Conservation (phyloP, 2,329 filamentous ascomycete genomes). For the Paraphoma chrysanthemicola region DNA sequence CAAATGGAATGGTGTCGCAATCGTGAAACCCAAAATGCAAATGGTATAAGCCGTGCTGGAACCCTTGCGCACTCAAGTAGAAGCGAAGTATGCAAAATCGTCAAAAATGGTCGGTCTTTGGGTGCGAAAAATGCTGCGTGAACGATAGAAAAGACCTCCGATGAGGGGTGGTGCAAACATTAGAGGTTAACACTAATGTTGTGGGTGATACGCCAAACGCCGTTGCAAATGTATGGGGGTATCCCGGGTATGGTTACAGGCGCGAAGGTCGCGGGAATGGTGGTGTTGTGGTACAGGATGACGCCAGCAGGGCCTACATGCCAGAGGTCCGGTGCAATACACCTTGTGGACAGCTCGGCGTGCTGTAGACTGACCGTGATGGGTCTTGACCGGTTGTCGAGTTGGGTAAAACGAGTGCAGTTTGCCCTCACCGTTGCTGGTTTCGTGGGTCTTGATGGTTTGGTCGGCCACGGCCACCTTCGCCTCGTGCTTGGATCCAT, state of each 20-base stretch:
- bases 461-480: slow-evolving; percentile 43
- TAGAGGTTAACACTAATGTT: slow-evolving; percentile 39
- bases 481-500: slow-evolving; percentile 46
- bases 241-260: slow-evolving; percentile 42
- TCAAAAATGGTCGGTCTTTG: slow-evolving; percentile 15
- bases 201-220: slow-evolving; percentile 41
- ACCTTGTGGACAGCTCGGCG: slow-evolving; percentile 17
- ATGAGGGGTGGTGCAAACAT: slow-evolving; percentile 40
- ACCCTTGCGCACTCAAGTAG: slow-evolving; percentile 19
- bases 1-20: slow-evolving; percentile 37
- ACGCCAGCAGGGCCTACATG: slow-evolving; percentile 19
- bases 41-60: slow-evolving; percentile 43
- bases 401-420: slow-evolving; percentile 2
- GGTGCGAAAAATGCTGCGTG: slow-evolving; percentile 28
- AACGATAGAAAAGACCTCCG: slow-evolving; percentile 34
- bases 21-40: slow-evolving; percentile 32
- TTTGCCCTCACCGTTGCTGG: slow-evolving; percentile 43
- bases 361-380: slow-evolving; percentile 14
- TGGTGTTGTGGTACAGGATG: slow-evolving; percentile 13
- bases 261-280: slow-evolving; percentile 28
- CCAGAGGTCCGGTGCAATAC: slow-evolving; percentile 18
- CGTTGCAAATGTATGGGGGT: slow-evolving; percentile 30
- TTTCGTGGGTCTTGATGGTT: slow-evolving; percentile 48
- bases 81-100: slow-evolving; percentile 28
- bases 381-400: slow-evolving; percentile 11